Evolutionary conservation across 352 stramenopile species (phyloP), one percentile per base, ranked within the genome.

Genomic region (Phytopythium delawarense): DNA sequence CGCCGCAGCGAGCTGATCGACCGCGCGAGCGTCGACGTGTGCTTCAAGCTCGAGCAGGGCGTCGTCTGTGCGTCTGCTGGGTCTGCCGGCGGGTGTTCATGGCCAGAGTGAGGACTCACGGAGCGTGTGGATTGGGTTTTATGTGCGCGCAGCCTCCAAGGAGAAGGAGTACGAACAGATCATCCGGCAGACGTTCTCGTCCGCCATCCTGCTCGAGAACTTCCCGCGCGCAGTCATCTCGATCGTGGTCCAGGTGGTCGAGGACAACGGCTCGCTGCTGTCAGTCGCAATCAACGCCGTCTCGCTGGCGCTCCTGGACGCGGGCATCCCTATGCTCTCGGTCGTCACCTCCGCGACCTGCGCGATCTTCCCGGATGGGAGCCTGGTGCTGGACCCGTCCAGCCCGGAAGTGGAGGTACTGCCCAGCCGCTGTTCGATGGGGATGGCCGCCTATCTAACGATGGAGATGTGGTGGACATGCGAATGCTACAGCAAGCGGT

Each of bases 81-180:
- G 12, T 20, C n/a, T 55, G 42, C n/a, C 4, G 13, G 35, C 11
- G 32, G 9, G 35, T 28, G 6, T 7, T 6, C 4, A 6, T 23
- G 7, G 1, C 15, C 16, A 7, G 21, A 48, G 23, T 20, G 25
- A 9, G 20, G 15, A 40, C 21, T 58, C n/a, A 59, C 20, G 2
- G 49, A 23, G 8, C 13, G 7, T 23, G 32, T 28, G 20, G 16
- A 35, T 6, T 25, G 12, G 42, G 23, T 54, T 34, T 56, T 1
- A 9, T 46, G n/a, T 45, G 34, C 30, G 40, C 15, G 34, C 46
- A 92, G 83, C 75, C 53, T 87, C 80, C 50, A 90, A 88, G 67
- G 83, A 94, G 72, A 94, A 92, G 62, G 85, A 91, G 66, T 91
- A 88, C 66, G 85, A 94, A 65, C 78, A 88, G 73, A 78, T 94